Evolutionary conservation across 2,329 filamentous ascomycete species (phyloP).

Genomic region (Cercospora brassicicola): DNA sequence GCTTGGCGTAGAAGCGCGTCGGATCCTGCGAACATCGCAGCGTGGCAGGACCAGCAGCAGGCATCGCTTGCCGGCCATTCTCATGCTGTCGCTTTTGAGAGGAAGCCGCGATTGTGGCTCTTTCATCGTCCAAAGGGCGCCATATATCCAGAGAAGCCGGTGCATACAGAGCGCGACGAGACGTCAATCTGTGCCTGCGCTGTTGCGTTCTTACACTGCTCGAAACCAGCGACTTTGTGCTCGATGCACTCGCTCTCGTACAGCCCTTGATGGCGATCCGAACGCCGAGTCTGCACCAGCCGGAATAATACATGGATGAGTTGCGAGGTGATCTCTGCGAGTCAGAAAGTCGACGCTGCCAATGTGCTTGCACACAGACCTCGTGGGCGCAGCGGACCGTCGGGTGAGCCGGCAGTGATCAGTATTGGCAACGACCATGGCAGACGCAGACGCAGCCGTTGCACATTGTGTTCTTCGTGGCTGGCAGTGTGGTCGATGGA

Average conservation of each 20-base stretch:
- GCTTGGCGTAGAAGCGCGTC: background rate
- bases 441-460: too few species aligned
- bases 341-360: background rate
- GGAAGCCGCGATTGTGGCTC: background rate
- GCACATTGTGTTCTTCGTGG: background rate
- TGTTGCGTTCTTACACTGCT: background rate
- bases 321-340: background rate
- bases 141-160: background rate
- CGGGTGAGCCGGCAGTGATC: background rate
- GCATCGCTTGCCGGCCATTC: background rate
- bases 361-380: background rate
- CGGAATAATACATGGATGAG: background rate
- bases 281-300: background rate
- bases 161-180: background rate
- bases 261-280: background rate
- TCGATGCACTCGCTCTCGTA: background rate
- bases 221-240: background rate
- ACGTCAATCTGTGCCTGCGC: background rate
- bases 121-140: background rate
- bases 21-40: background rate
- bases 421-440: background rate
- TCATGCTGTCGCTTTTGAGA: background rate
- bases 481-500: background rate
- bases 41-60: background rate
- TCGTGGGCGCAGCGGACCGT: background rate